Conservation (phyloP, 225 moss, liverwort and hornwort species). For the Climacium dendroides region DNA sequence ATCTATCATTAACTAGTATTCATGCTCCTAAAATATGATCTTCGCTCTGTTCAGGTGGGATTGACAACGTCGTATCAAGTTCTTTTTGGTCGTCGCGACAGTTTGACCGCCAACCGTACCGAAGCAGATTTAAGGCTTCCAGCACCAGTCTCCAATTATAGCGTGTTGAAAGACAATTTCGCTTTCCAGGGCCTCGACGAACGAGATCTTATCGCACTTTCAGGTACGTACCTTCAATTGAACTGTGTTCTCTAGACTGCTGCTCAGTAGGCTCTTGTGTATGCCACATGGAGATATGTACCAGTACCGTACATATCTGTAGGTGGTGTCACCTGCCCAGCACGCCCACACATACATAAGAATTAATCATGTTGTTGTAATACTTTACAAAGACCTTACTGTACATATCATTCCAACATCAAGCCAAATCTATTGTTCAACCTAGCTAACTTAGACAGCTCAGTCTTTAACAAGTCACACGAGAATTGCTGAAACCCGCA, state of each 20-base stretch:
- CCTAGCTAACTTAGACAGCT: neutral
- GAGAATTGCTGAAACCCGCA: neutral
- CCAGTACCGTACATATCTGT: neutral
- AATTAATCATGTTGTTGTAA: neutral
- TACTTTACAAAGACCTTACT: too few relatives aligned
- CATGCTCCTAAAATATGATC: neutral
- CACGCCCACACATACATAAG: too few relatives aligned
- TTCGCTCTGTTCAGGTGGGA: constrained; percentile 12
- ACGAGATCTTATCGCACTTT: constrained; percentile 35
- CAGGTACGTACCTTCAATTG: constrained; percentile 1
- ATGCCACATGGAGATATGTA: neutral
- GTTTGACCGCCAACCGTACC: neutral
- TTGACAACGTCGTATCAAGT: constrained; percentile 3
- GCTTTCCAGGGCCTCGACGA: neutral
- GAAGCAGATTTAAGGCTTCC: neutral
- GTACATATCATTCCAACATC: neutral
- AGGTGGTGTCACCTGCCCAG: neutral
- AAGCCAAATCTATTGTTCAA: neutral
- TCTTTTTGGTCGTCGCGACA: constrained; percentile 20
- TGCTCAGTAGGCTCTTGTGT: neutral
- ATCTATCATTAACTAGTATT: too few relatives aligned
- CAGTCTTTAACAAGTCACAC: neutral
- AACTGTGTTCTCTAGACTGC: neutral
- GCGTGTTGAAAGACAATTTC: neutral
- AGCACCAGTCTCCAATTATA: neutral